A percentile compares a stretch with the other conserved stretches of the same genome.
Evolutionary conservation across 192 early-diverging fungal genomes (phyloP).

Genomic region (Coemansia furcata): DNA sequence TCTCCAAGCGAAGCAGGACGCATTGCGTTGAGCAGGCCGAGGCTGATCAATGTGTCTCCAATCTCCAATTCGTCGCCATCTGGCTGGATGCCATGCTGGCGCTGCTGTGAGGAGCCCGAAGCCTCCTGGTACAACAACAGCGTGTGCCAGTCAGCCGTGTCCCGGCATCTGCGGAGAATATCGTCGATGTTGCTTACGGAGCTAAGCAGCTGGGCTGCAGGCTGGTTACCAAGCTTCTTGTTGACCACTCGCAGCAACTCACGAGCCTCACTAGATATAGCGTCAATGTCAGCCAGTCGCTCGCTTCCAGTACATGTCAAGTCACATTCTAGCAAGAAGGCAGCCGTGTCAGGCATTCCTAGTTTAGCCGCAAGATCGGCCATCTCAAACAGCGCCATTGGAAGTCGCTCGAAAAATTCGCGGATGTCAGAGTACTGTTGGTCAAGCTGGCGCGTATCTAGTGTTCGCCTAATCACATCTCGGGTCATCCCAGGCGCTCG

Average conservation of each 20-base stretch:
- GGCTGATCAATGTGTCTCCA: constrained; percentile 41
- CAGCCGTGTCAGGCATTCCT: constrained; percentile 33
- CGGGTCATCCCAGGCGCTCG: constrained; percentile 32
- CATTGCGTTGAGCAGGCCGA: constrained; percentile 37
- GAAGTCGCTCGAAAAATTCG: constrained; percentile 31
- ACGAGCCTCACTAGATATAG: constrained; percentile 28
- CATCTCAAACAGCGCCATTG: constrained; percentile 45
- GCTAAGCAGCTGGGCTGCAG: constrained; percentile 36
- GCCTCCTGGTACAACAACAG: constrained; percentile 49
- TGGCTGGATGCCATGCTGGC: background rate
- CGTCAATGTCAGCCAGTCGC: constrained; percentile 11
- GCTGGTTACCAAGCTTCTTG: constrained; percentile 34
- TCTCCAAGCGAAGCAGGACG: constrained; percentile 8
- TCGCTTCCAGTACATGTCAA: constrained; percentile 32
- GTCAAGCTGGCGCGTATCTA: constrained; percentile 35
- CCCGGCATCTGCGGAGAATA: constrained; percentile 36
- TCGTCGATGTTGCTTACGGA: constrained; percentile 21
- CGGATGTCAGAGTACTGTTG: constrained; percentile 37
- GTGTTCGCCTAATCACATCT: constrained; percentile 19
- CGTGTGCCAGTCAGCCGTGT: constrained; percentile 43
- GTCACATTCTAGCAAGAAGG: constrained; percentile 49
- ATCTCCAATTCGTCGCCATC: constrained; percentile 13
- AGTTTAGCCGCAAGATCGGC: constrained; percentile 39
- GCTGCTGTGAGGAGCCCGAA: background rate
- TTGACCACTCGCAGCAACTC: constrained; percentile 33